A percentile compares a stretch with the other conserved stretches of the same genome.
These are phyloP conservation scores for Cladosporium sp. DNA, from an alignment of 2,329 filamentous ascomycete genomes.

Conservation along the genomic window DNA sequence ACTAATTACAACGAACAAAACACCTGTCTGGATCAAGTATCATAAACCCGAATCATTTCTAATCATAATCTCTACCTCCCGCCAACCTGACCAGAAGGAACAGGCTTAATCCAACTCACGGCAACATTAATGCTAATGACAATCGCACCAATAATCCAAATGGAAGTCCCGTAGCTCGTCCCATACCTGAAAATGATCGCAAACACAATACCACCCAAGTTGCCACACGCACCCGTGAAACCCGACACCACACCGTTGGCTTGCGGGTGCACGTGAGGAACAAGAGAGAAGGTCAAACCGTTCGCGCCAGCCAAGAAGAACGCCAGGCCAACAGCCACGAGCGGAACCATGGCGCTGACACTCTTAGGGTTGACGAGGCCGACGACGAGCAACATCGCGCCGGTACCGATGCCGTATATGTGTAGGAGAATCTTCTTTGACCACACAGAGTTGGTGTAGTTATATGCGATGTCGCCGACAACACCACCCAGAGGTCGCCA, in stretches of 20 bases:
- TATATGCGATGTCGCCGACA: constrained; percentile 58
- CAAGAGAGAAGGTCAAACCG: constrained; percentile 80
- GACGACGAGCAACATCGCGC: constrained; percentile 62
- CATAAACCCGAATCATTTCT: background rate
- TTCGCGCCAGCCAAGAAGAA: constrained; percentile 85
- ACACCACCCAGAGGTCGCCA: constrained; percentile 68
- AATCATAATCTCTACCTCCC: constrained; percentile 33
- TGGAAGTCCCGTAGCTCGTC: constrained; percentile 65
- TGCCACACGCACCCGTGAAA: constrained; percentile 75
- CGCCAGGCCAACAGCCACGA: constrained; percentile 73
- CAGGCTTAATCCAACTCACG: constrained; percentile 63
- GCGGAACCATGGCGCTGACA: constrained; percentile 68
- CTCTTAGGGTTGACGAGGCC: constrained; percentile 63
- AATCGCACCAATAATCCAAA: constrained; percentile 82
- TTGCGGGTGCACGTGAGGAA: constrained; percentile 80
- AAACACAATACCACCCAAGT: constrained; percentile 82
- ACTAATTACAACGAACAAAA: background rate
- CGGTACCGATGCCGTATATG: constrained; percentile 56
- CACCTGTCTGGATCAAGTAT: background rate
- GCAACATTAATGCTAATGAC: constrained; percentile 68
- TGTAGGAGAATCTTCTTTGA: constrained; percentile 65
- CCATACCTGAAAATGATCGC: constrained; percentile 80
- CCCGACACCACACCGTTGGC: constrained; percentile 81
- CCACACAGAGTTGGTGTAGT: constrained; percentile 55
- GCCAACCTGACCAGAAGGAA: constrained; percentile 56